Percentiles rank a stretch among this genome's conserved stretches.
These are phyloP conservation scores for Cephalotrichum gorgonifer DNA, from an alignment of 2,329 filamentous ascomycete species.

Conservation along the genomic window DNA sequence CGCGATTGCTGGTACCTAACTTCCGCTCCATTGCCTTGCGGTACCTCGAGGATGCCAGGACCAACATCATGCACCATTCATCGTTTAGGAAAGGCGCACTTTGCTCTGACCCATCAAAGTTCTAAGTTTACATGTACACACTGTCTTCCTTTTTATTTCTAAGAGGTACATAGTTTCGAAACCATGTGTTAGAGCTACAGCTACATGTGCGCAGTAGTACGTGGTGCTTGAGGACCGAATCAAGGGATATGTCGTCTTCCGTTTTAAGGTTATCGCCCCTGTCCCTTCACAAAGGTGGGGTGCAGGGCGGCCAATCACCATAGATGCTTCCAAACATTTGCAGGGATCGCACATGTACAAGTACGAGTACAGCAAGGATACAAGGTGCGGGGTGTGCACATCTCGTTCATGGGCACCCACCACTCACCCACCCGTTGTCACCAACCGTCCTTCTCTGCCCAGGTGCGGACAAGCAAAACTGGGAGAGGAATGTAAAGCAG, in stretches of 20 bases:
- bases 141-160: not conserved
- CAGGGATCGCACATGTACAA: not conserved
- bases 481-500: too few species aligned
- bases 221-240: not conserved
- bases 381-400: not conserved
- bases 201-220: not conserved
- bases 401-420: not conserved
- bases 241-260: not conserved
- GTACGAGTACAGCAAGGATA: not conserved
- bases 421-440: not conserved
- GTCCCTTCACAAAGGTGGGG: not conserved
- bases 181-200: too few species aligned
- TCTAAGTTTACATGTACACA: too few species aligned
- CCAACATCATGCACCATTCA: too few species aligned
- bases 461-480: too few species aligned
- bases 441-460: too few species aligned
- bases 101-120: too few species aligned
- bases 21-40: too few species aligned
- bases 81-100: too few species aligned
- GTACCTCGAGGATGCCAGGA: too few species aligned
- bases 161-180: not conserved
- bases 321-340: not conserved
- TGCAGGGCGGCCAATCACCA: not conserved
- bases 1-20: too few species aligned
- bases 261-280: not conserved